Evolutionary conservation across 768 basidiomycete species (phyloP).

Genomic region (Candolleomyces eurysporus): DNA sequence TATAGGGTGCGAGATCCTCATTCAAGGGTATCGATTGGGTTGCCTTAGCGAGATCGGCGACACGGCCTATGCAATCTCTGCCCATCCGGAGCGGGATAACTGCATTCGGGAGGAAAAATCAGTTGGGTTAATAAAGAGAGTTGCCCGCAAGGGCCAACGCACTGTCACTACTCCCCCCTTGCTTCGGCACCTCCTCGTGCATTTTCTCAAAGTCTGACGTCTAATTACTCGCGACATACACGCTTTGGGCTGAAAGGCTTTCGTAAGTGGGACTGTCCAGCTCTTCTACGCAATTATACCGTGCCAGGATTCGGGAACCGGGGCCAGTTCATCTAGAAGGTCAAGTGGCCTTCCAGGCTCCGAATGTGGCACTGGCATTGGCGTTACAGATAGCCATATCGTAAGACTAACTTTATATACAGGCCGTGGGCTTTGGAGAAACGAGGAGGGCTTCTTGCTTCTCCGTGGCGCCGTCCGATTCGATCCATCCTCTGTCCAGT

Average conservation of each 20-base stretch:
- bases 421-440: not conserved
- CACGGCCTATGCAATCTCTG: not conserved
- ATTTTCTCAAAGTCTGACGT: not conserved
- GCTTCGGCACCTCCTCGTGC: not conserved
- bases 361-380: not conserved
- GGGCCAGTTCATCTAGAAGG: not conserved
- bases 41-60: not conserved
- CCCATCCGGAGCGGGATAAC: not conserved
- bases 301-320: not conserved
- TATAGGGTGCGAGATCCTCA: not conserved
- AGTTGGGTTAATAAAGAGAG: not conserved
- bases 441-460: not conserved
- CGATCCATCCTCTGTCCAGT: not conserved
- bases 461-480: not conserved
- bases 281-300: not conserved
- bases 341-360: not conserved
- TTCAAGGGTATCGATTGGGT: not conserved
- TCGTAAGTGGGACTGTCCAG: not conserved
- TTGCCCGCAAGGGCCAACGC: no score
- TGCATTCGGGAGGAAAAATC: not conserved
- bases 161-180: not conserved
- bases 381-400: not conserved
- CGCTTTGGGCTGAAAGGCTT: not conserved
- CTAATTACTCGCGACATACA: not conserved
- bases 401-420: not conserved